Base-by-base conservation (phyloP, 345 rosid species). In the Lumnitzera racemosa region DNA sequence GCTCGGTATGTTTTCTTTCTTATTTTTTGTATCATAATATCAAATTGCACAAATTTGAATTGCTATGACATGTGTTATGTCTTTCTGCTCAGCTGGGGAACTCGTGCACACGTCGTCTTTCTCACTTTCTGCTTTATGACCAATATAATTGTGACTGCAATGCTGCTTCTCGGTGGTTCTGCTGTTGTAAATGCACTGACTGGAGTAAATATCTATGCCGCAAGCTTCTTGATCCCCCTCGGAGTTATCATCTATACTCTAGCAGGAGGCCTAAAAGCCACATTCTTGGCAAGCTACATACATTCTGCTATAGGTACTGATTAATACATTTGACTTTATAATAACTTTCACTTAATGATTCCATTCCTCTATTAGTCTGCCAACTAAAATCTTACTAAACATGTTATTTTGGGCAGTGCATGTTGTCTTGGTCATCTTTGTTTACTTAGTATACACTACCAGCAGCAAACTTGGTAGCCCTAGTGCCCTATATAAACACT, bases 221-320 rank as follows among this genome's bases (percentile, higher is more conserved):
- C 98, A 55, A 89, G 96, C 76, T 91, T 91, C 74, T 79, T 91
- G 60, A 89, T 89, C 57, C 98, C 98, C n/a, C 89, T 91, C 4
- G 98, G 98, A 14, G 95, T 89, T 10, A 73, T 87, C 51, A 80
- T 83, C 24, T 89, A 91, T 67, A 87, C 98, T 15, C 79, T 89
- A n/a, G 95, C 98, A 7, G 96, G 98, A 53, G 98, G 98, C 49
- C 85, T 89, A 15, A 85, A 89, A 74, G 98, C 98, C 55, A 91
- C 98, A 41, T 91, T 91, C 72, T 78, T 91, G 58, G 98, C 98
- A 0, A 91, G 98, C 78, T 91, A 89, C 61, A 87, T 89, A 55
- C 98, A 91, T 67, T 91, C 98, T 36, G 95, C 83, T 57, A 72
- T 87, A 46, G 98, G 98, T 88, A 76, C 25, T 55, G 27, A 15